phyloP scores from a whole-genome alignment of 768 basidiomycete species.

The Mycena vulgaris region DNA sequence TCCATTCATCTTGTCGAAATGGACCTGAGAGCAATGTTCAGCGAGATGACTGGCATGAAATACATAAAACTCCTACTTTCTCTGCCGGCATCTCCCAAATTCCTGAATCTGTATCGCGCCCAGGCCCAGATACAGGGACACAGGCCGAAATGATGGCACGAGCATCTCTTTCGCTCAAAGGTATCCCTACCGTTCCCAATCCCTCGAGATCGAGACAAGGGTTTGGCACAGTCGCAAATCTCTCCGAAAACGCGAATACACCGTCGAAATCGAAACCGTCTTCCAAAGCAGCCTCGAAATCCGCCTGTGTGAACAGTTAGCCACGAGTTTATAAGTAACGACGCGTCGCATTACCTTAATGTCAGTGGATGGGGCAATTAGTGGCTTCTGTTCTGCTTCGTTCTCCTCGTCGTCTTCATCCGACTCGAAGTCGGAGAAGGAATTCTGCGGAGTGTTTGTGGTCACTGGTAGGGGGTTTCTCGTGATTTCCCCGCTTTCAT shows the following conservation, averaged over 20 bases:
- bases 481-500: no score
- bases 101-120: not conserved
- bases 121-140: conserved; percentile 20
- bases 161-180: conserved; percentile 20
- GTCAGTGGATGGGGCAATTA: not conserved
- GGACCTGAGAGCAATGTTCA: conserved; percentile 18
- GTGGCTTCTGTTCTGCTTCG: not conserved
- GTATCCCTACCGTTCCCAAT: conserved; percentile 21
- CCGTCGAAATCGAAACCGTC: conserved; percentile 27
- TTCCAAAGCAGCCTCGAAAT: not conserved
- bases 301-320: not conserved
- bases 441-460: not conserved
- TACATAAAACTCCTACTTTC: conserved; percentile 16
- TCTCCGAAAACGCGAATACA: not conserved
- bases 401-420: not conserved
- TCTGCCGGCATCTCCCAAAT: conserved; percentile 34
- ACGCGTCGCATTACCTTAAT: not conserved
- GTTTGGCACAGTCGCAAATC: conserved; percentile 4
- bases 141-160: conserved; percentile 41
- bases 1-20: conserved; percentile 36
- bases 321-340: not conserved
- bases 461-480: no score
- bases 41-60: not conserved
- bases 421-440: not conserved
- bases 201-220: conserved; percentile 31